Evolutionary conservation across 208 protist genomes (phyloP).

Genomic region (Acanthamoeba quina): DNA sequence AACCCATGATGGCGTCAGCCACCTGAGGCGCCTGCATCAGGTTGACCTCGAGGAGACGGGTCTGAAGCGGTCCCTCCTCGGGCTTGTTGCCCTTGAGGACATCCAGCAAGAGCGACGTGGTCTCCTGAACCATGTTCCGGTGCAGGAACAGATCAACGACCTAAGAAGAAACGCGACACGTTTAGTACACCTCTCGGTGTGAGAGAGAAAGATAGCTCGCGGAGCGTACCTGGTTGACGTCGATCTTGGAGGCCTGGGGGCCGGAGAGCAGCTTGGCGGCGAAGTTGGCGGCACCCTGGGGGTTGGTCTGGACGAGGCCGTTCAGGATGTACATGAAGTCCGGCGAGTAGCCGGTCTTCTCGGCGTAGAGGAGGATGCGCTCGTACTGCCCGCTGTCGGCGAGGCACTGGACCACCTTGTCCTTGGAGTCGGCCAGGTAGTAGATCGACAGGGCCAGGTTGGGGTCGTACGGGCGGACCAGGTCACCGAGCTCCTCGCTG

Average conservation of each 20-base stretch:
- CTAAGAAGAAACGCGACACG: no score
- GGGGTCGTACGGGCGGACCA: constrained; percentile 93
- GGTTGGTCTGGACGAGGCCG: constrained; percentile 94
- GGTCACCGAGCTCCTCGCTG: constrained; percentile 98
- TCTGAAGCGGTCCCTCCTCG: constrained; percentile 97
- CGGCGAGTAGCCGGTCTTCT: constrained; percentile 96
- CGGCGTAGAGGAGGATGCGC: constrained; percentile 98
- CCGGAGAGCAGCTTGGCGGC: constrained; percentile 92
- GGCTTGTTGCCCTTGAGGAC: constrained; percentile 95
- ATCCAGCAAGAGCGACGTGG: constrained; percentile 98
- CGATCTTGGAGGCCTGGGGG: constrained; percentile 41
- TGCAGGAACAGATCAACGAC: constrained; percentile 97
- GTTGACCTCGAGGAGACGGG: constrained; percentile 99
- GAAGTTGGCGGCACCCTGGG: constrained; percentile 95
- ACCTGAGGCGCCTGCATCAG: constrained; percentile 98
- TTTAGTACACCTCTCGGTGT: no score
- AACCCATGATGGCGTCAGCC: constrained; percentile 98
- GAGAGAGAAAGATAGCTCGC: no score
- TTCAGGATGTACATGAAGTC: constrained; percentile 97
- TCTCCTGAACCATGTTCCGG: constrained; percentile 96
- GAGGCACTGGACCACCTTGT: constrained; percentile 90
- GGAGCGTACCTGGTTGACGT: constrained; percentile 76
- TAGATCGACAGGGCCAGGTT: constrained; percentile 99
- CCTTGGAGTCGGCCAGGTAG: constrained; percentile 74
- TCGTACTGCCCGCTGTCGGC: constrained; percentile 96